Conservation (phyloP, 192 early-diverging fungal genomes). For the Cladochytrium replicatum region DNA sequence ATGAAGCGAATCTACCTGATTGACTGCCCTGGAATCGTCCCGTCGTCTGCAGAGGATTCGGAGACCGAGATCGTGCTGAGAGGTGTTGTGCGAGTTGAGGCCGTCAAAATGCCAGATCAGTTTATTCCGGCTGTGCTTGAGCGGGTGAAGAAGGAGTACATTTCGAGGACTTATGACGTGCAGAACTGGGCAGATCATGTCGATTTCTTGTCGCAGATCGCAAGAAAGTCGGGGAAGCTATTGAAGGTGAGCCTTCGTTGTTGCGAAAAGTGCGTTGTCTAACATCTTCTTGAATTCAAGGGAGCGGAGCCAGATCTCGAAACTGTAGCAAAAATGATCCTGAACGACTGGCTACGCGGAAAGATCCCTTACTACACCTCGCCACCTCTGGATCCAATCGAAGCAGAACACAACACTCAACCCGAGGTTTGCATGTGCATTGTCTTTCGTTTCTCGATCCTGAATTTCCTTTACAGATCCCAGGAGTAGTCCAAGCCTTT, state of each 20-base stretch:
- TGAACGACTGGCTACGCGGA: conserved; percentile 98
- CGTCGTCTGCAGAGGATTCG: conserved; percentile 72
- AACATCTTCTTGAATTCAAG: conserved; percentile 19
- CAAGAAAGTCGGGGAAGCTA: conserved; percentile 77
- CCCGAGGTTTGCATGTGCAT: conserved; percentile 8
- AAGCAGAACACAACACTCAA: conserved; percentile 23
- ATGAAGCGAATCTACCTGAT: conserved; percentile 98
- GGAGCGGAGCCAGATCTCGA: conserved; percentile 91
- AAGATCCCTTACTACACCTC: conserved; percentile 89
- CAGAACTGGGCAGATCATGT: conserved; percentile 71
- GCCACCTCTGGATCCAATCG: conserved; percentile 57
- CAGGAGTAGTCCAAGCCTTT: conserved; percentile 76
- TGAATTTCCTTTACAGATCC: conserved; percentile 8
- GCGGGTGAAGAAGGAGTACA: conserved; percentile 81
- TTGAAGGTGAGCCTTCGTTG: conserved; percentile 41
- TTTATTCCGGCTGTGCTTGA: conserved; percentile 73
- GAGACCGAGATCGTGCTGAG: conserved; percentile 95
- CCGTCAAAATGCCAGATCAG: conserved; percentile 79
- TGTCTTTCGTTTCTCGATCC: conserved; percentile 6
- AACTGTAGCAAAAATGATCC: conserved; percentile 89
- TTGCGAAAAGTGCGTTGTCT: conserved; percentile 1
- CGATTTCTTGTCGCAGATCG: conserved; percentile 89
- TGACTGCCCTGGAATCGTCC: conserved; percentile 97
- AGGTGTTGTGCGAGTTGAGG: conserved; percentile 92
- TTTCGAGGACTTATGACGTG: conserved; percentile 85